phyloP scores from a whole-genome alignment of 2,329 filamentous ascomycete species.

The Stagonosporopsis rhizophila region DNA sequence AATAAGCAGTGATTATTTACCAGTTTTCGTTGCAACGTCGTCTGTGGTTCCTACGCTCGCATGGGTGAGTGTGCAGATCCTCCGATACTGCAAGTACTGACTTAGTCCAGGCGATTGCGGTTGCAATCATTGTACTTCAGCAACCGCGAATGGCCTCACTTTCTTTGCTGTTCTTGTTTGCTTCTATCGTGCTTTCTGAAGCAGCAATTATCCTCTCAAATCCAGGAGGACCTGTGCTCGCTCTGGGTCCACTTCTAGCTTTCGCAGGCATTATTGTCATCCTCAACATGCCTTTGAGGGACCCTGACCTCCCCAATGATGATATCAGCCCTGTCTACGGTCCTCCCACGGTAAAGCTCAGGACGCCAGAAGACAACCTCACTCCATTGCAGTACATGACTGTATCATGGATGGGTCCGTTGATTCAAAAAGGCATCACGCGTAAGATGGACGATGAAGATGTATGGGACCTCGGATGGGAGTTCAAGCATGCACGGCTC shows the following conservation, averaged over 20 bases:
- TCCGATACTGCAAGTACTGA: constrained; percentile 15
- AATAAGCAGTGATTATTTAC: constrained; percentile 22
- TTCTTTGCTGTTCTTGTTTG: constrained; percentile 49
- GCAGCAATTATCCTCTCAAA: constrained; percentile 21
- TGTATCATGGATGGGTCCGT: constrained; percentile 80
- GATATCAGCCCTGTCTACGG: constrained; percentile 67
- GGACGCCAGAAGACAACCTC: constrained; percentile 80
- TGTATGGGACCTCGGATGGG: constrained; percentile 79
- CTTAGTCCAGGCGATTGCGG: constrained; percentile 43
- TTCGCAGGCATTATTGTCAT: constrained; percentile 61
- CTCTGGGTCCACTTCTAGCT: constrained; percentile 51
- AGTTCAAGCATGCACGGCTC: constrained; percentile 80
- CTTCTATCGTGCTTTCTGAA: constrained; percentile 46
- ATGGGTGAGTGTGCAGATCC: constrained; percentile 37
- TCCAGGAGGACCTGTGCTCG: constrained; percentile 42
- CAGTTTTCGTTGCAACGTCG: constrained; percentile 15
- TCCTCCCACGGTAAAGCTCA: constrained; percentile 64
- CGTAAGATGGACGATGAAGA: constrained; percentile 77
- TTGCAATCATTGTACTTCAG: constrained; percentile 47
- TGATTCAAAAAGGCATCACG: constrained; percentile 70
- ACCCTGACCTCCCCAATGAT: constrained; percentile 60
- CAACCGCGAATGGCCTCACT: constrained; percentile 53
- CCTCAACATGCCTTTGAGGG: constrained; percentile 73
- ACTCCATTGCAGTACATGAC: constrained; percentile 84
- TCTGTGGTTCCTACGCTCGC: constrained; percentile 40